phyloP scores from a whole-genome alignment of 345 rosid species.

The Populus euphratica region DNA sequence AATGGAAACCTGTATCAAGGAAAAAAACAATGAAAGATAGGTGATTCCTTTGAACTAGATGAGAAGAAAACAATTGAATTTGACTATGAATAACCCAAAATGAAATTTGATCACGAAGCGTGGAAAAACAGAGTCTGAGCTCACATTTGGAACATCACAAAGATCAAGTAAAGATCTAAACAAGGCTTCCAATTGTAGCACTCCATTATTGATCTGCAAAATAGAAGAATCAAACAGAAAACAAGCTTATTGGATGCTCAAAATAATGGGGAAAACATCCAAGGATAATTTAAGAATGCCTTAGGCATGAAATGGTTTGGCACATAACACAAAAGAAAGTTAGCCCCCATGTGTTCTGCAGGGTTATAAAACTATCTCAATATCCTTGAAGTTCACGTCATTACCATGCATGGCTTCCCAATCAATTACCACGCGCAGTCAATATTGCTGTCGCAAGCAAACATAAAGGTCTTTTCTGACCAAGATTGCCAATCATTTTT shows the following conservation, averaged over 20 bases:
- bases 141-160: constrained; percentile 58
- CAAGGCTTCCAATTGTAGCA: constrained; percentile 53
- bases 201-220: constrained; percentile 63
- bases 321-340: background rate
- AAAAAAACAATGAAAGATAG: background rate
- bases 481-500: background rate
- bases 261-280: background rate
- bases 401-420: background rate
- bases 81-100: background rate
- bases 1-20: constrained; percentile 52
- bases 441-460: background rate
- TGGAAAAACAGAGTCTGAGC: constrained; percentile 18
- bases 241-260: constrained; percentile 7
- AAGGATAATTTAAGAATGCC: background rate
- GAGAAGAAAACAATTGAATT: constrained; percentile 10
- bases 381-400: background rate
- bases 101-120: background rate
- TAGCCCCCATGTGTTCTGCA: background rate
- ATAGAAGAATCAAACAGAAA: constrained; percentile 10
- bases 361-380: background rate
- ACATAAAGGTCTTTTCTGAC: background rate
- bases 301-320: background rate
- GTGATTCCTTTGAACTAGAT: constrained; percentile 1
- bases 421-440: background rate
- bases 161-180: constrained; percentile 66